Percentiles rank a stretch among this genome's conserved stretches.
These are phyloP conservation scores for Helianthus tuberosus DNA, from an alignment of 129 eudicot genomes.

Conservation along the genomic window DNA sequence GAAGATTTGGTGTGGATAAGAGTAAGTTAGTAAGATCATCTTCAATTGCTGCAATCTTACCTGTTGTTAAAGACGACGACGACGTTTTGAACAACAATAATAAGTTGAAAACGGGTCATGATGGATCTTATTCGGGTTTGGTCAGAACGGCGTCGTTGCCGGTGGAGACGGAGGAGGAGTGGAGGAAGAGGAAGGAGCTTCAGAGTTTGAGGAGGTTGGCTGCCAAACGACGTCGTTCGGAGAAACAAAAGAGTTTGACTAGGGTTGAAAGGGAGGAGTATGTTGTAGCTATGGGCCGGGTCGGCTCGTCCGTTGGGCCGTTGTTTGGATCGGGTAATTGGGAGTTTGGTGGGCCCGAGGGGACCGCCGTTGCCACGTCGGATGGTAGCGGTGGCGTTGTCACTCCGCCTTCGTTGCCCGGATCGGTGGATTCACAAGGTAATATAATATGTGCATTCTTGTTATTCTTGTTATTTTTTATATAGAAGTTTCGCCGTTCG, in stretches of 20 bases:
- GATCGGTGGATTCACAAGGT: constrained; percentile 72
- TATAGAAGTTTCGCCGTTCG: too few relatives aligned
- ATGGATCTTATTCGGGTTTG: constrained; percentile 24
- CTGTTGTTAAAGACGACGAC: constrained; percentile 55
- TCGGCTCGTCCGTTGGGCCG: constrained; percentile 42
- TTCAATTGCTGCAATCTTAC: constrained; percentile 64
- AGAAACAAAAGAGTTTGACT: constrained; percentile 60
- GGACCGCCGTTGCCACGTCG: constrained; percentile 22
- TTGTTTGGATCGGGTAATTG: constrained; percentile 44
- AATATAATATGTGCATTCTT: too few relatives aligned
- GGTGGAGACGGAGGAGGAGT: constrained; percentile 84
- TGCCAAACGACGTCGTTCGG: constrained; percentile 79
- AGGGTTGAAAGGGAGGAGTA: constrained; percentile 55
- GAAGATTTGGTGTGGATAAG: constrained; percentile 87
- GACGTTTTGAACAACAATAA: constrained; percentile 16
- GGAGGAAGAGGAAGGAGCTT: constrained; percentile 90
- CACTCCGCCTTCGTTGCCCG: constrained; percentile 40
- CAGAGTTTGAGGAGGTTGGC: constrained; percentile 80
- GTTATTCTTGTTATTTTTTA: too few relatives aligned
- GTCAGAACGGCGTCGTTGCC: constrained; percentile 84
- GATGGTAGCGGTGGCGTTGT: constrained; percentile 29
- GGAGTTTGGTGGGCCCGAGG: constrained; percentile 32
- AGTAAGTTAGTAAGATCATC: constrained; percentile 63
- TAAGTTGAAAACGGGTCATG: constrained; percentile 13
- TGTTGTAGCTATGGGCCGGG: constrained; percentile 40